Evolutionary conservation across 371 early-diverging fungal species (phyloP).

Genomic region (Rhizopus arrhizus): DNA sequence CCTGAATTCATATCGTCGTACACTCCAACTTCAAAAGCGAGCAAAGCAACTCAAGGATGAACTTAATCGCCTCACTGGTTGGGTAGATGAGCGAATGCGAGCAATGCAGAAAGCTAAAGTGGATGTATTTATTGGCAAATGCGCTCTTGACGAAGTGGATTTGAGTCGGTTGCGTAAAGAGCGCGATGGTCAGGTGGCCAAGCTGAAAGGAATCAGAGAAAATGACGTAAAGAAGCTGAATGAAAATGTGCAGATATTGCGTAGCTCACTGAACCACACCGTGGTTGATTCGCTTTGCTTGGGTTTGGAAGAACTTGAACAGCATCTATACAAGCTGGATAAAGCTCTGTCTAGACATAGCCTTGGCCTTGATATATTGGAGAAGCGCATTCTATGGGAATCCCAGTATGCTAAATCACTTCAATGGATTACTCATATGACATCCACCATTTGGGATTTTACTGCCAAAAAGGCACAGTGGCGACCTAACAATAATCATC

Average conservation of each 20-base stretch:
- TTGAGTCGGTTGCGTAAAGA: slow-evolving; percentile 35
- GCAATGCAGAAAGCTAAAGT: slow-evolving; percentile 26
- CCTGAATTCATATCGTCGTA: slow-evolving; percentile 31
- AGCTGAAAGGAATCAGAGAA: slow-evolving; percentile 30
- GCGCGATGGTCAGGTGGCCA: slow-evolving; percentile 31
- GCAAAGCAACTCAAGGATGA: slow-evolving; percentile 43
- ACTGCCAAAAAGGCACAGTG: slow-evolving; percentile 38
- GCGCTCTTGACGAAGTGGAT: slow-evolving; percentile 34
- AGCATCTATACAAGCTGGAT: slow-evolving; percentile 23
- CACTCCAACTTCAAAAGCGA: slow-evolving; percentile 36
- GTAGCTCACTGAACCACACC: background rate
- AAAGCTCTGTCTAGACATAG: slow-evolving; percentile 24
- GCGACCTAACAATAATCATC: slow-evolving; percentile 14
- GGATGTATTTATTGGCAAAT: slow-evolving; percentile 39
- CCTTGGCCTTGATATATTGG: slow-evolving; percentile 23
- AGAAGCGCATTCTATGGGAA: slow-evolving; percentile 40
- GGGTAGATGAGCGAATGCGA: slow-evolving; percentile 38
- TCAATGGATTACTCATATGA: slow-evolving; percentile 26
- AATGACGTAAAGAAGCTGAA: slow-evolving; percentile 32
- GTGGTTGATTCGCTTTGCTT: slow-evolving; percentile 6
- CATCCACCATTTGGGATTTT: slow-evolving; percentile 36
- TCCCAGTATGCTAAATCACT: slow-evolving; percentile 20
- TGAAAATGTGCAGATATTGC: slow-evolving; percentile 18
- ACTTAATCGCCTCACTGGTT: slow-evolving; percentile 27
- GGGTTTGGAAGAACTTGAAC: slow-evolving; percentile 14